These are phyloP conservation scores for Cyclospora cayetanensis DNA, from an alignment of 169 alveolate species.

Conservation along the genomic window DNA sequence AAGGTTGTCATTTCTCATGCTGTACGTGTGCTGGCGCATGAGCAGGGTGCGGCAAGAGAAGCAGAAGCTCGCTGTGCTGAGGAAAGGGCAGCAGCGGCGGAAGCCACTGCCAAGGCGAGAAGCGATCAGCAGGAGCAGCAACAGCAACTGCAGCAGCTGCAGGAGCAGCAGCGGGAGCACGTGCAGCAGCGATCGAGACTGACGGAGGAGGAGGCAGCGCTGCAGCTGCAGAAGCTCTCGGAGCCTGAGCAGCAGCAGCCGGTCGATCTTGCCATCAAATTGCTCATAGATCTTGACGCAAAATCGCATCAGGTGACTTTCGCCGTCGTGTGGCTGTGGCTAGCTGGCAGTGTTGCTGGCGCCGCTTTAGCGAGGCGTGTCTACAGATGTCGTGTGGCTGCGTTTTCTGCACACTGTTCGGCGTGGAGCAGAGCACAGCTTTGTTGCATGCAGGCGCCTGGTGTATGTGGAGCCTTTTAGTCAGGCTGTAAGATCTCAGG, in stretches of 20 bases:
- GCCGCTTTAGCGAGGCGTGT: not conserved
- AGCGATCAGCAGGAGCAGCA: not conserved
- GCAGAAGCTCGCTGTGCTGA: not conserved
- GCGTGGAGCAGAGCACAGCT: not conserved
- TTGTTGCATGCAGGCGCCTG: no score
- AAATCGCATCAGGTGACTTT: conserved; percentile 2
- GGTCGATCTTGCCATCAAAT: not conserved
- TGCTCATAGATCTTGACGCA: not conserved
- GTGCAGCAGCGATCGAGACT: no score
- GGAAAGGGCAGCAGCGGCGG: conserved; percentile 13
- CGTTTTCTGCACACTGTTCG: not conserved
- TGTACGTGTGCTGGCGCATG: not conserved
- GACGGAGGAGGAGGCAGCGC: not conserved
- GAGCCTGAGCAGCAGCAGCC: conserved; percentile 14
- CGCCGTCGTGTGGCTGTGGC: not conserved
- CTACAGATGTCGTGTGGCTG: not conserved
- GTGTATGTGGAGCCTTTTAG: no score
- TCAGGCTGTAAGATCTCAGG: not conserved
- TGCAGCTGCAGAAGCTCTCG: not conserved
- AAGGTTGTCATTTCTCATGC: not conserved
- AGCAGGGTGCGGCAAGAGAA: not conserved
- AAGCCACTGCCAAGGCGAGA: not conserved
- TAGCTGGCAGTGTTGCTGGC: not conserved
- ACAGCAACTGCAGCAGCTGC: not conserved
- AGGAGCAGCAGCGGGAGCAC: not conserved